Conservation (phyloP, 108 stramenopile genomes). For the Asterionellopsis glacialis region DNA sequence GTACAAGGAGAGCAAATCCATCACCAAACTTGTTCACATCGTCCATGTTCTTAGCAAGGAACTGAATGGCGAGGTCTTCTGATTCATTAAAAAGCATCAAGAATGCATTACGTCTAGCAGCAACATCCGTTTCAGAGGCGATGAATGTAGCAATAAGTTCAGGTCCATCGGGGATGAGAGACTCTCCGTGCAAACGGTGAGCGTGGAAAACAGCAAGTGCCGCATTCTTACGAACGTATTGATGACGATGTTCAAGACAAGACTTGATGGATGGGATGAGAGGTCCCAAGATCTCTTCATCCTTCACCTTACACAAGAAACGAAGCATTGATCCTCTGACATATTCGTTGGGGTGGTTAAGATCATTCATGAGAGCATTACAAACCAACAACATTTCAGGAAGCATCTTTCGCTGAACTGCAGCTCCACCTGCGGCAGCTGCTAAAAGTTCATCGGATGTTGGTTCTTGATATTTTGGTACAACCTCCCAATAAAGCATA, state of each 20-base stretch:
- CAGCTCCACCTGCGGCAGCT: conserved; percentile 63
- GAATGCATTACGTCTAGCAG: conserved; percentile 96
- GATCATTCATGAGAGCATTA: conserved; percentile 97
- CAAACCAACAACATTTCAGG: conserved; percentile 99
- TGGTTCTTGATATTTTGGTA: conserved; percentile 91
- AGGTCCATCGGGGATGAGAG: conserved; percentile 94
- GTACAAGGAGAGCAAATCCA: conserved; percentile 94
- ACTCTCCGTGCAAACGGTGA: conserved; percentile 84
- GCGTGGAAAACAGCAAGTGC: conserved; percentile 93
- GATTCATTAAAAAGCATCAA: conserved; percentile 97
- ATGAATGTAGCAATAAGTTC: conserved; percentile 93
- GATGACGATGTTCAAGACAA: conserved; percentile 94
- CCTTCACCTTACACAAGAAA: conserved; percentile 97
- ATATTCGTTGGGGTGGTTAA: conserved; percentile 99
- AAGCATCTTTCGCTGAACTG: conserved; percentile 85
- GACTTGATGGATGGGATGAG: conserved; percentile 92
- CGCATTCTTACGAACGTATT: conserved; percentile 98
- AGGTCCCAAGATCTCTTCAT: conserved; percentile 96
- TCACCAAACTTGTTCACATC: conserved; percentile 89
- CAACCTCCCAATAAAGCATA: conserved; percentile 99
- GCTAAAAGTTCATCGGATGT: conserved; percentile 68
- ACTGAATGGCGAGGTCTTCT: conserved; percentile 94
- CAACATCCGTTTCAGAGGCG: conserved; percentile 83
- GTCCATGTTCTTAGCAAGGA: conserved; percentile 91
- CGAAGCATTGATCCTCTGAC: conserved; percentile 98